Evolutionary conservation across 2,329 filamentous ascomycete species (phyloP).

Genomic region (Exophiala aquamarina): DNA sequence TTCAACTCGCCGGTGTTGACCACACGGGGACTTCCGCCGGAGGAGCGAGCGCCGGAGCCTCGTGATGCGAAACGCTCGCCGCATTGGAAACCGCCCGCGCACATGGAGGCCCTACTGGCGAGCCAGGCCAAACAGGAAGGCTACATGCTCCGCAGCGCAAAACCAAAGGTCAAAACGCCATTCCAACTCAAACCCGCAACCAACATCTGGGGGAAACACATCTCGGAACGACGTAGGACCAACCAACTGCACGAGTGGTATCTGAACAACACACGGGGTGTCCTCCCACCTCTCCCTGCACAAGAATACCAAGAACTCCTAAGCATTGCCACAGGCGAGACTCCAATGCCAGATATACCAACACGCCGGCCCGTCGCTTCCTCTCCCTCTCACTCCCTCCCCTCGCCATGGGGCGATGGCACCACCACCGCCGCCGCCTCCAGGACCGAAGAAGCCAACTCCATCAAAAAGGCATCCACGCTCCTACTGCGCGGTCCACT

Average conservation of each 20-base stretch:
- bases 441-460: too few relatives aligned
- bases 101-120: conserved; percentile 35
- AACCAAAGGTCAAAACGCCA: conserved; percentile 29
- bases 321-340: conserved; percentile 30
- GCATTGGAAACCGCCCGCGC: conserved; percentile 37
- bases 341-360: conserved; percentile 32
- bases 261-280: conserved; percentile 28
- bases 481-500: conserved; percentile 11
- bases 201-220: conserved; percentile 38
- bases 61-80: conserved; percentile 26
- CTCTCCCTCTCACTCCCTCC: too few relatives aligned
- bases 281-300: conserved; percentile 42
- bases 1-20: conserved; percentile 1
- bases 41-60: neutral
- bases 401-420: too few relatives aligned
- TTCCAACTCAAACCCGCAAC: conserved; percentile 34
- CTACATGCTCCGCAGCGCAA: conserved; percentile 28
- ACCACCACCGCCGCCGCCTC: conserved; percentile 18
- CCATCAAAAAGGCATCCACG: too few relatives aligned
- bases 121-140: conserved; percentile 35
- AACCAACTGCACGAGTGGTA: conserved; percentile 43
- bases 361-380: conserved; percentile 26
- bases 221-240: conserved; percentile 32
- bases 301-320: conserved; percentile 36
- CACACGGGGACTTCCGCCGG: conserved; percentile 14